Base-by-base conservation (phyloP, 2,329 filamentous ascomycete species). In the Ophiostoma tasmaniense region DNA sequence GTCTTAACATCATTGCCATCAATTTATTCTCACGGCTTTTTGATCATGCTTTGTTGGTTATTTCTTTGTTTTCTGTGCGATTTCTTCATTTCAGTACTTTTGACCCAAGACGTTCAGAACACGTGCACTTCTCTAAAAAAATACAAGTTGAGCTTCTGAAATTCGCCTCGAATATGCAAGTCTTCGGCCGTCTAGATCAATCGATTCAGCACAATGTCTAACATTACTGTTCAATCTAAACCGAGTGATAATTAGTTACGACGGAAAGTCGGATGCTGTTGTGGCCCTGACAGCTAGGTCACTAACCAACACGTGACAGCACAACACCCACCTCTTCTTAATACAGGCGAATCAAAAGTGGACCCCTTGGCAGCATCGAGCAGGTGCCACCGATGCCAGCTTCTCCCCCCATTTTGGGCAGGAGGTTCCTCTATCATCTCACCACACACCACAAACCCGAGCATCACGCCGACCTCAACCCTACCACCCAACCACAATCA, bases 271-370 rank as follows among this genome's bases (percentile, higher is more conserved):
- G n/a, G n/a, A n/a, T n/a, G n/a, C n/a, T n/a, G n/a, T n/a, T n/a
- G n/a, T n/a, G n/a, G 50, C 50, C 50, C 50, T 45, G 50, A 22
- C 50, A 55, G n/a, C 50, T 25, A 55, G 50, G 50, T 55, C 50
- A 55, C 50, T 55, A 17, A 10, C 50, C 50, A 55, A 11, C 61
- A 64, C 61, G 61, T 64, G 61, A 64, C 33, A 64, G 20, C 59
- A 33, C 59, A 35, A 37, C 61, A 37, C 42, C 33, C 33, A 33
- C 33, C 33, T 17, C 17, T 20, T 45, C 17, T 17, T 17, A 45
- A 45, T n/a, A 45, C 28, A 64, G 64, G 64, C 64, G 64, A 65
- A 65, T 65, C 64, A 65, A 45, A 65, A 45, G 64, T 39, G 35
- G 33, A 37, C 64, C 35, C 64, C 61, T 45, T 42, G 64, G 33